phyloP scores from a whole-genome alignment of 306 rosid genomes.

The Sesbania bispinosa region DNA sequence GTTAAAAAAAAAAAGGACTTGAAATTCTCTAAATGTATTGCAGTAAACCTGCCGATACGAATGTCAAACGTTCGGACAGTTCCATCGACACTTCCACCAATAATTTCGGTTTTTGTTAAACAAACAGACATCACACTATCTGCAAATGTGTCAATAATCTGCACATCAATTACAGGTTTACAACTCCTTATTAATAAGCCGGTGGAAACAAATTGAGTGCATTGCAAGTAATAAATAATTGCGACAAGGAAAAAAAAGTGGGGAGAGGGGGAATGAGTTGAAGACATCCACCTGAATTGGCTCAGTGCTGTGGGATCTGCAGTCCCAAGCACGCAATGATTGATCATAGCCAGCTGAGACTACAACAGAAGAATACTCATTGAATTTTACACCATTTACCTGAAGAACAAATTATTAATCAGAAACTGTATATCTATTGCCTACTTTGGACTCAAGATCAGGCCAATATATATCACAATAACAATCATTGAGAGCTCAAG shows the following conservation, averaged over 20 bases:
- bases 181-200: constrained; percentile 20
- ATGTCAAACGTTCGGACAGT: constrained; percentile 87
- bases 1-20: neutral
- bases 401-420: constrained; percentile 16
- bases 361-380: constrained; percentile 68
- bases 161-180: constrained; percentile 37
- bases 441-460: neutral
- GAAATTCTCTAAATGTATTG: neutral
- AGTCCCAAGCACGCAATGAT: constrained; percentile 93
- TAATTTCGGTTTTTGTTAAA: constrained; percentile 76
- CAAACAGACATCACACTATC: constrained; percentile 92
- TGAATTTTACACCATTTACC: constrained; percentile 88
- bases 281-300: constrained; percentile 65
- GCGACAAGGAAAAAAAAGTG: neutral
- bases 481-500: neutral
- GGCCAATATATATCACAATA: neutral
- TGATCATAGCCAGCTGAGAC: constrained; percentile 95
- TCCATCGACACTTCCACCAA: constrained; percentile 96
- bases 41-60: constrained; percentile 71
- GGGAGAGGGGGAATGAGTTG: neutral
- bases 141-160: constrained; percentile 77
- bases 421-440: neutral
- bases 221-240: neutral
- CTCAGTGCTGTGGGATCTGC: constrained; percentile 87
- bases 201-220: constrained; percentile 3